Percentiles rank a stretch among this genome's conserved stretches.
These are phyloP conservation scores for Metarhizium guizhouense DNA, from an alignment of 2,329 filamentous ascomycete species.

Conservation along the genomic window DNA sequence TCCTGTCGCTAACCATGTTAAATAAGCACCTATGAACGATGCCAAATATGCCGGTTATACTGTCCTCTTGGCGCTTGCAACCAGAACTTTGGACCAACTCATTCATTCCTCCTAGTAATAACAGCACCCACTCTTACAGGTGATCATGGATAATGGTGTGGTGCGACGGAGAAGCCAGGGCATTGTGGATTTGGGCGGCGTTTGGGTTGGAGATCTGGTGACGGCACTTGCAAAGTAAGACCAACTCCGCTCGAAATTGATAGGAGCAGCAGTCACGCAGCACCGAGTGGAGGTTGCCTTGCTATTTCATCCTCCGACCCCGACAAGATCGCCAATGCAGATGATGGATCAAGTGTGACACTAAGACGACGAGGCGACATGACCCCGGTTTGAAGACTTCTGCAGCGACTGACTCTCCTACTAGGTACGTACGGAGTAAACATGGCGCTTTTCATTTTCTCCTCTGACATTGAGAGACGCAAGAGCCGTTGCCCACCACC, in stretches of 20 bases:
- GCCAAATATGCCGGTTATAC: too few relatives aligned
- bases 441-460: too few relatives aligned
- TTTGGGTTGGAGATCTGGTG: not conserved
- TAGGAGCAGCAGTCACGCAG: too few relatives aligned
- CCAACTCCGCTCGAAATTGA: not conserved
- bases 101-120: too few relatives aligned
- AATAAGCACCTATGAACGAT: too few relatives aligned
- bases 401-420: not conserved
- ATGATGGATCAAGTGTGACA: not conserved
- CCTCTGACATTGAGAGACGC: not conserved
- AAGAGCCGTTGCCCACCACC: not conserved
- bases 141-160: not conserved
- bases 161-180: not conserved
- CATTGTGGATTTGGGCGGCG: not conserved
- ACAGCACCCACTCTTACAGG: not conserved
- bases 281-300: not conserved
- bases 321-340: not conserved
- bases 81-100: too few relatives aligned
- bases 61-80: too few relatives aligned
- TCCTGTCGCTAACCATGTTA: too few relatives aligned
- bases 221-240: not conserved
- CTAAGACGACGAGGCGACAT: not conserved
- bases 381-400: not conserved
- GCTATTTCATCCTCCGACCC: not conserved
- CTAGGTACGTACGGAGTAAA: not conserved